These are phyloP conservation scores for Hyphopichia fennica DNA, from an alignment of 1,139 yeast genomes.

Conservation along the genomic window DNA sequence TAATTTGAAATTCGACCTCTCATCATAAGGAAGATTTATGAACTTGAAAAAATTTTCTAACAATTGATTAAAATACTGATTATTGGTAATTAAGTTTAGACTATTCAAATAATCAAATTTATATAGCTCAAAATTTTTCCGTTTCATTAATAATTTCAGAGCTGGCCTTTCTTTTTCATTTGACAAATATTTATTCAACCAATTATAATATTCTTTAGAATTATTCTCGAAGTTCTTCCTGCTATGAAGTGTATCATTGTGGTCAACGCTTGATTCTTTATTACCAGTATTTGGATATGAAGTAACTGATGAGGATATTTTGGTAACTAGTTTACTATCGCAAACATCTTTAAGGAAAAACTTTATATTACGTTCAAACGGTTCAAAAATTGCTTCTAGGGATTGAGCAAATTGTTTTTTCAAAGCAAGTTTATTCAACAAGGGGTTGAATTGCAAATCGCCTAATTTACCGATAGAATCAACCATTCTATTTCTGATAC, in stretches of 20 bases:
- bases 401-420: conserved; percentile 18
- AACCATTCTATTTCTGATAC: conserved; percentile 21
- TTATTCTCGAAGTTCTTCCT: conserved; percentile 68
- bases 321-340: conserved; percentile 26
- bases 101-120: conserved; percentile 72
- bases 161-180: conserved; percentile 65
- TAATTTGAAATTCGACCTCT: conserved; percentile 10
- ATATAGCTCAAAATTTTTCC: conserved; percentile 64
- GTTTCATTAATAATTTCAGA: conserved; percentile 58
- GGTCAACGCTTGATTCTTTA: conserved; percentile 4
- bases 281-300: not conserved
- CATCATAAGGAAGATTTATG: conserved; percentile 20
- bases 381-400: conserved; percentile 26
- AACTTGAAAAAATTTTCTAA: conserved; percentile 42
- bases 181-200: conserved; percentile 68
- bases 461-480: conserved; percentile 23
- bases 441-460: conserved; percentile 21
- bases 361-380: conserved; percentile 32
- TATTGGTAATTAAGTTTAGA: conserved; percentile 58
- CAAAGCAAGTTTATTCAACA: conserved; percentile 23
- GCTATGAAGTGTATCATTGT: conserved; percentile 18
- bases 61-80: conserved; percentile 44
- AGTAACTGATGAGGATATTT: conserved; percentile 14
- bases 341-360: conserved; percentile 34
- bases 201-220: conserved; percentile 70